Conservation (phyloP, 192 early-diverging fungal genomes). For the Linnemannia hyalina region DNA sequence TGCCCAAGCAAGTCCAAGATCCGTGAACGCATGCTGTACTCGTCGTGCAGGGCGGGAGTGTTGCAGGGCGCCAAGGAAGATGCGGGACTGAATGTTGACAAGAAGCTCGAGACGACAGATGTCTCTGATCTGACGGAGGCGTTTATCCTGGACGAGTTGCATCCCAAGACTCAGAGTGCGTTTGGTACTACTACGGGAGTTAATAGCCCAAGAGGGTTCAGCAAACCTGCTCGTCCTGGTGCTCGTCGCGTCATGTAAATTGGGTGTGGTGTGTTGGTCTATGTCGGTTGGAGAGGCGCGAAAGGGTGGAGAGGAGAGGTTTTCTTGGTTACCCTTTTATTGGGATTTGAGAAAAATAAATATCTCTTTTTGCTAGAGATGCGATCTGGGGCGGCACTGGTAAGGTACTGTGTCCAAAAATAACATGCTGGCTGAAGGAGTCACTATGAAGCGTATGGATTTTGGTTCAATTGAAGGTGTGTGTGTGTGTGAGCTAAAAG, state of each 20-base stretch:
- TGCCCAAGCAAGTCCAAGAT: constrained; percentile 89
- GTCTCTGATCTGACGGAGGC: constrained; percentile 66
- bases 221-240: constrained; percentile 48
- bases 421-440: no score
- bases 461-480: no score
- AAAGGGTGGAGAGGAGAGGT: no score
- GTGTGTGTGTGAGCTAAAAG: no score
- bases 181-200: constrained; percentile 6
- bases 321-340: no score
- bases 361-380: no score
- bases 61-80: constrained; percentile 67
- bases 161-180: constrained; percentile 23
- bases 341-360: no score
- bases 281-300: no score
- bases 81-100: constrained; percentile 66
- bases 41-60: constrained; percentile 77
- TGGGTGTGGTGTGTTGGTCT: background rate
- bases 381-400: no score
- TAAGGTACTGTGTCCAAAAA: no score
- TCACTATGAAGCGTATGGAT: no score
- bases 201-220: constrained; percentile 29
- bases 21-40: constrained; percentile 92
- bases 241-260: constrained; percentile 52
- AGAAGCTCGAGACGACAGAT: constrained; percentile 80
- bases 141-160: constrained; percentile 69